Conservation (phyloP, 495 filamentous ascomycete genomes). For the Neurospora sp. region DNA sequence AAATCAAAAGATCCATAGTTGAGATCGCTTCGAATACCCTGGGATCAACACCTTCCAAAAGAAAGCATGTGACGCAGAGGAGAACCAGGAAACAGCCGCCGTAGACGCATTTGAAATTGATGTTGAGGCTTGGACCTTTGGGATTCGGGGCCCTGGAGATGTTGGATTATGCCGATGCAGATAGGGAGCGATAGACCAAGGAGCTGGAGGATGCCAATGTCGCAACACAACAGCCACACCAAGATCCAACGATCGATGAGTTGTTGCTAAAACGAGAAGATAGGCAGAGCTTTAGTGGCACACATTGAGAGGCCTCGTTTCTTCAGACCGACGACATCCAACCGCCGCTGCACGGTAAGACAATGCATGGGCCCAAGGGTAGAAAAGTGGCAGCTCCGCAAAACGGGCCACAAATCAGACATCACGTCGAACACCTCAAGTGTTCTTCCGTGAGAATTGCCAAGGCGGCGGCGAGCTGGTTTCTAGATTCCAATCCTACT, state of each 20-base stretch:
- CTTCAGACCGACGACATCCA: background rate
- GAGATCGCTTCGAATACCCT: background rate
- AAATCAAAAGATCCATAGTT: background rate
- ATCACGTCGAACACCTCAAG: background rate
- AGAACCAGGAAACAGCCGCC: background rate
- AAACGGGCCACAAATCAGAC: background rate
- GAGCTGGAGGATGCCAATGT: background rate
- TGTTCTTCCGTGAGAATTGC: background rate
- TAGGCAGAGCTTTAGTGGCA: background rate
- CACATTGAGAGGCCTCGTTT: background rate
- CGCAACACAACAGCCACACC: background rate
- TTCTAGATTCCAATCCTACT: slow-evolving; percentile 9
- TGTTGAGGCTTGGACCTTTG: background rate
- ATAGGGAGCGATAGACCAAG: background rate
- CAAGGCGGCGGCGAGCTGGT: background rate
- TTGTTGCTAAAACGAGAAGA: background rate
- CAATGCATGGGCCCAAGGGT: background rate
- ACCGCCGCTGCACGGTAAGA: background rate
- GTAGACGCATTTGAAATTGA: background rate
- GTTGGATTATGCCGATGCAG: background rate
- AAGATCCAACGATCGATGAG: background rate
- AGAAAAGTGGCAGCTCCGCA: background rate
- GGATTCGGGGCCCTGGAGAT: background rate
- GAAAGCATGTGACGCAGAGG: background rate
- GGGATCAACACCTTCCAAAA: background rate